Percentiles rank a stretch among this genome's conserved stretches.
Conservation (phyloP, 306 rosid species). For the Prunus padus region DNA sequence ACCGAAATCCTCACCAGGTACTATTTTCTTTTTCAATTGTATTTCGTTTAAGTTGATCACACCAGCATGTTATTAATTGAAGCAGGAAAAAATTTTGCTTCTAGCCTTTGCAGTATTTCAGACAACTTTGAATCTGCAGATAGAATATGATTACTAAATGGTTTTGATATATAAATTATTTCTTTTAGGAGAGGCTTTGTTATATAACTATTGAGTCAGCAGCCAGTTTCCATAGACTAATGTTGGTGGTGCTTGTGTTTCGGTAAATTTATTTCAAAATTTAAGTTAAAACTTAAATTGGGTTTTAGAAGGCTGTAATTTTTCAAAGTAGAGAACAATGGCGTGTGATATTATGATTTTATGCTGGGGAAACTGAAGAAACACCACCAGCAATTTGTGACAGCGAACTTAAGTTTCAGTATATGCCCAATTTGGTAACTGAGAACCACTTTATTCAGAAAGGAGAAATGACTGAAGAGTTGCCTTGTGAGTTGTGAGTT, state of each 20-base stretch:
- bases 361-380: background rate
- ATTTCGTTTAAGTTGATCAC: background rate
- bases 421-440: background rate
- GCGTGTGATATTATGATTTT: background rate
- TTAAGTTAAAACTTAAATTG: background rate
- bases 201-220: background rate
- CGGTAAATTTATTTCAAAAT: too few species aligned
- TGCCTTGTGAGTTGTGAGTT: background rate
- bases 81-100: background rate
- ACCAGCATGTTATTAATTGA: background rate
- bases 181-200: background rate
- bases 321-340: background rate
- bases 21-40: slow-evolving; percentile 12
- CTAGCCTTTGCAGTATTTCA: background rate
- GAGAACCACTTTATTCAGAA: background rate
- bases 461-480: background rate
- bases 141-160: background rate
- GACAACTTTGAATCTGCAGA: background rate
- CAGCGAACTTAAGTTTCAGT: background rate
- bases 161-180: background rate
- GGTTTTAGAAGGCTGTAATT: background rate
- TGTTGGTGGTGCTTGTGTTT: too few species aligned
- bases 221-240: background rate
- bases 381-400: background rate
- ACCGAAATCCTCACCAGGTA: slow-evolving; percentile 98